Evolutionary conservation across 2,329 filamentous ascomycete genomes (phyloP).

Genomic region (Hypoxylon sp.): DNA sequence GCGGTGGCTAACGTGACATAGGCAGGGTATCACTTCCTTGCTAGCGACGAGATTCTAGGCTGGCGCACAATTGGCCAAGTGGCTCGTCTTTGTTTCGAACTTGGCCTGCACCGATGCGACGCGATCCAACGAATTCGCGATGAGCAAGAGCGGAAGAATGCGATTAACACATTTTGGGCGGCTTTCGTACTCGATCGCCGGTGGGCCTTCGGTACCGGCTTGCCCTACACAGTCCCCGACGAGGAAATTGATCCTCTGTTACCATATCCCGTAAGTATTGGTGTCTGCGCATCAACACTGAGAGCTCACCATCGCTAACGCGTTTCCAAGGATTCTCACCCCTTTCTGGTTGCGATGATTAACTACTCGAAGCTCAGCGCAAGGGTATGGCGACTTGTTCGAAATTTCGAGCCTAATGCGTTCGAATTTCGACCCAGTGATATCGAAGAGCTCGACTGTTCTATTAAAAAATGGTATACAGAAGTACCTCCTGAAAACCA

Average conservation of each 20-base stretch:
- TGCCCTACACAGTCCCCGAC: slow-evolving; percentile 88
- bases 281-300: neutral
- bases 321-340: slow-evolving; percentile 61
- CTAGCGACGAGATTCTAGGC: slow-evolving; percentile 85
- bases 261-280: slow-evolving; percentile 77
- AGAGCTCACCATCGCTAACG: slow-evolving; percentile 37
- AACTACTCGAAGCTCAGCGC: slow-evolving; percentile 84
- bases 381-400: slow-evolving; percentile 86
- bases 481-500: slow-evolving; percentile 70
- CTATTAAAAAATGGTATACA: slow-evolving; percentile 89
- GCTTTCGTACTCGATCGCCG: slow-evolving; percentile 86
- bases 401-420: slow-evolving; percentile 71
- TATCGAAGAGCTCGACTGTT: slow-evolving; percentile 83
- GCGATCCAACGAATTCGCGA: slow-evolving; percentile 77
- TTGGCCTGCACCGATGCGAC: slow-evolving; percentile 85
- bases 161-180: slow-evolving; percentile 84
- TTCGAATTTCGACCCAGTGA: slow-evolving; percentile 77
- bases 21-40: slow-evolving; percentile 81
- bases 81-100: slow-evolving; percentile 79
- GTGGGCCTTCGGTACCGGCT: slow-evolving; percentile 90
- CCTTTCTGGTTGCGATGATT: slow-evolving; percentile 87
- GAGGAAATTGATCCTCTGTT: slow-evolving; percentile 84
- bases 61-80: slow-evolving; percentile 91
- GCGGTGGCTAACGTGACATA: slow-evolving; percentile 45
- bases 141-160: slow-evolving; percentile 74